Conservation (phyloP, 2,329 filamentous ascomycete species). For the Colletotrichum incanum region DNA sequence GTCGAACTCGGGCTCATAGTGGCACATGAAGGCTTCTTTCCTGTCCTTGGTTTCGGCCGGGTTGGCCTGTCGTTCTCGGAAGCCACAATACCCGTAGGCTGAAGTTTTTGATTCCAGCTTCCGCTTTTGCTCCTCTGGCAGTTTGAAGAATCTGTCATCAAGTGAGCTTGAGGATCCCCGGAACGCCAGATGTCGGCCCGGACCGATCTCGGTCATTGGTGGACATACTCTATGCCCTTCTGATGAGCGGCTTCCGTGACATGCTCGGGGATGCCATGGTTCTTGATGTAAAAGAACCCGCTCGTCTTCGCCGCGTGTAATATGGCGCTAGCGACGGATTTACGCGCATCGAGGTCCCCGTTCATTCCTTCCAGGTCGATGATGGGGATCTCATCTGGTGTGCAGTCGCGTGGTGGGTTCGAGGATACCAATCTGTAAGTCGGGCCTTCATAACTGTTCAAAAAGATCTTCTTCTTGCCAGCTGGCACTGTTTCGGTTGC, state of each 20-base stretch:
- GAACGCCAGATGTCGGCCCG: not conserved
- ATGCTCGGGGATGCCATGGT: slow-evolving; percentile 58
- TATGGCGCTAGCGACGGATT: slow-evolving; percentile 56
- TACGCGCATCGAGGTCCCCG: slow-evolving; percentile 54
- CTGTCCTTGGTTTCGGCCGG: slow-evolving; percentile 50
- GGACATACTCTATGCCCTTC: slow-evolving; percentile 49
- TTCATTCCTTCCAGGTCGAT: slow-evolving; percentile 59
- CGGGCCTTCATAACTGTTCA: slow-evolving; percentile 35
- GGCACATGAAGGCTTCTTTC: slow-evolving; percentile 48
- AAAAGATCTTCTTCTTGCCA: slow-evolving; percentile 29
- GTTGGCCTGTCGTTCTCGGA: slow-evolving; percentile 42
- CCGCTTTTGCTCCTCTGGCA: slow-evolving; percentile 49
- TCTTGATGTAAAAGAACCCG: slow-evolving; percentile 65
- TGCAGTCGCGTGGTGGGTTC: slow-evolving; percentile 56
- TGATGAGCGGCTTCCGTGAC: slow-evolving; percentile 46
- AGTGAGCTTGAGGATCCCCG: slow-evolving; percentile 45
- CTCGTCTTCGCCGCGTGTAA: slow-evolving; percentile 58
- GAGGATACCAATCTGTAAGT: slow-evolving; percentile 35
- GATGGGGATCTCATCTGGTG: slow-evolving; percentile 61
- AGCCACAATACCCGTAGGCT: slow-evolving; percentile 36
- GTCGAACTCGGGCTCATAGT: slow-evolving; percentile 60
- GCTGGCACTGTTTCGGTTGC: slow-evolving; percentile 7
- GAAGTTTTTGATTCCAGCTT: slow-evolving; percentile 47
- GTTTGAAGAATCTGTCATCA: slow-evolving; percentile 48
- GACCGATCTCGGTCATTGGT: slow-evolving; percentile 44